phyloP scores from a whole-genome alignment of 192 early-diverging fungal genomes.

The Irineochytrium annulatum region DNA sequence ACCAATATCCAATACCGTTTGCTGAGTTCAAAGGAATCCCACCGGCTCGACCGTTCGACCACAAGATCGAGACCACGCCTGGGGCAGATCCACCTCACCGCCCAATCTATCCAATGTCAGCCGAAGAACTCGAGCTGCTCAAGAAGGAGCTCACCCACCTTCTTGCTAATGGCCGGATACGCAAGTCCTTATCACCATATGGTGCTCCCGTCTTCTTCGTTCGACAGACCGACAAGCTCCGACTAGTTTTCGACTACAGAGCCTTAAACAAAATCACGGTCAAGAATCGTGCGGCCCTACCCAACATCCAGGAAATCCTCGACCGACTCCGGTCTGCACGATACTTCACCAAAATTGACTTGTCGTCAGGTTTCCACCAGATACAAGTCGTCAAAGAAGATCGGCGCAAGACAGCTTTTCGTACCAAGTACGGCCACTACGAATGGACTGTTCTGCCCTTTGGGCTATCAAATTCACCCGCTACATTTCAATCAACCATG shows the following conservation, averaged over 20 bases:
- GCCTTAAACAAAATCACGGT: conserved; percentile 39
- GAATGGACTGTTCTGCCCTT: conserved; percentile 61
- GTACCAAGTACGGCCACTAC: conserved; percentile 30
- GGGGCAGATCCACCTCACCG: neutral
- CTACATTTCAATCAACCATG: conserved; percentile 49
- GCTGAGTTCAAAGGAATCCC: neutral
- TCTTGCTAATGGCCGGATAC: conserved; percentile 1
- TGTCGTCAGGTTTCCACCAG: conserved; percentile 16
- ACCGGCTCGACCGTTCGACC: neutral
- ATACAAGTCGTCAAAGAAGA: conserved; percentile 18
- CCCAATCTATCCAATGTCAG: conserved; percentile 12
- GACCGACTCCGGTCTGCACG: conserved; percentile 1
- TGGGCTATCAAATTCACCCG: conserved; percentile 57
- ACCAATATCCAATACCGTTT: neutral
- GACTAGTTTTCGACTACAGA: conserved; percentile 19
- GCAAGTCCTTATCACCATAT: conserved; percentile 10
- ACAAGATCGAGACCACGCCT: neutral
- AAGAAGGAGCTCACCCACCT: conserved; percentile 13
- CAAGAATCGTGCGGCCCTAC: conserved; percentile 18
- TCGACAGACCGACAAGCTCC: conserved; percentile 17
- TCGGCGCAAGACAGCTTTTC: conserved; percentile 16
- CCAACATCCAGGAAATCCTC: conserved; percentile 14
- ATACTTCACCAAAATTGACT: conserved; percentile 20
- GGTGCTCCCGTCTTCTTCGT: conserved; percentile 19
- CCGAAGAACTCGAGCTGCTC: conserved; percentile 3